Conservation (phyloP, 345 rosid genomes). For the Eucalyptus melliodora region DNA sequence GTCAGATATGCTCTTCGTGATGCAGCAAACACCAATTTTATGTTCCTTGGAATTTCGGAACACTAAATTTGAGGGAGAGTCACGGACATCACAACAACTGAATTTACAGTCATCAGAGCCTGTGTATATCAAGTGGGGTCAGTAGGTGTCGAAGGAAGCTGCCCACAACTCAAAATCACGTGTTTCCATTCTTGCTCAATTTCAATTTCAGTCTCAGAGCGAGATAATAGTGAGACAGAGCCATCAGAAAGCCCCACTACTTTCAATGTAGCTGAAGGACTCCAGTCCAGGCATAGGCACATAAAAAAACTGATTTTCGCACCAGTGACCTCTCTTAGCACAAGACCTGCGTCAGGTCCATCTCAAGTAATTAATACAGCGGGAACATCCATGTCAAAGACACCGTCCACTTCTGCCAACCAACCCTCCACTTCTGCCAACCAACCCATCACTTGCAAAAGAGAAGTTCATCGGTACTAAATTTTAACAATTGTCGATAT, state of each 20-base stretch:
- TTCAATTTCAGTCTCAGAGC: slow-evolving; percentile 38
- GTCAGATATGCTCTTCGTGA: too few species aligned
- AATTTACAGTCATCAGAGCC: too few species aligned
- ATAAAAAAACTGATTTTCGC: slow-evolving; percentile 57
- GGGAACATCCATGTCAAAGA: background rate
- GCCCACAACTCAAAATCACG: slow-evolving; percentile 82
- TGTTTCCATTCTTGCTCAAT: slow-evolving; percentile 63
- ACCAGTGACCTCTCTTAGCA: slow-evolving; percentile 26
- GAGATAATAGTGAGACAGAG: slow-evolving; percentile 37
- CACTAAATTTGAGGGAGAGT: too few species aligned
- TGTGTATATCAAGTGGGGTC: slow-evolving; percentile 52
- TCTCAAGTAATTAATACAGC: background rate
- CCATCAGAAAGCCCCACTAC: slow-evolving; percentile 69
- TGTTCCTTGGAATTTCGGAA: too few species aligned
- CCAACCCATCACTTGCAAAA: background rate
- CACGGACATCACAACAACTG: too few species aligned
- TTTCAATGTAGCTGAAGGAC: slow-evolving; percentile 35
- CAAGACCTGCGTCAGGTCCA: slow-evolving; percentile 17
- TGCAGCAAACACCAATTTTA: slow-evolving; percentile 77
- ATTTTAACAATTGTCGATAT: background rate
- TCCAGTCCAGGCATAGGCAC: slow-evolving; percentile 85
- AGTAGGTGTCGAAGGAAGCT: too few species aligned
- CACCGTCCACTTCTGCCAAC: background rate
- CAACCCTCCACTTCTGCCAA: background rate
- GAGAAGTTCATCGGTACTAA: background rate